Evolutionary conservation across 2,329 filamentous ascomycete species (phyloP), one percentile per base, ranked within the genome.

Genomic region (Aschersonia sp.): DNA sequence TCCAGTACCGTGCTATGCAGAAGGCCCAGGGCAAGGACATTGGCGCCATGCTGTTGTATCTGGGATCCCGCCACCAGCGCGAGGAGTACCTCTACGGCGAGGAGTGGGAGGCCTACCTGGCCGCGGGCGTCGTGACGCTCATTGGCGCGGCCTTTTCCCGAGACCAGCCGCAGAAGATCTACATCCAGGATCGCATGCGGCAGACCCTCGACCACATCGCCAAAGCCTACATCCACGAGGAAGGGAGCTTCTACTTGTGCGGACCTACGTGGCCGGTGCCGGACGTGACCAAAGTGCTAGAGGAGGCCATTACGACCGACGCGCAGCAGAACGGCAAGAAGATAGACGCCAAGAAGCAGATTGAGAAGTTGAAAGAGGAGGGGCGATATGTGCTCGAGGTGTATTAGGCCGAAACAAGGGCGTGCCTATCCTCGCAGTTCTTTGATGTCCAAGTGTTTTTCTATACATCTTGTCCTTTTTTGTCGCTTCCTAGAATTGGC

Each of bases 11-110:
- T 50, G 92, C 92, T 45, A 89, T 94, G 80, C 91, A 98, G 65
- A 95, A 95, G 72, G 83, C 88, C n/a, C 87, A 94, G 65, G 92
- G 92, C 66, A 89, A 94, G 72, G 82, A 92, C 50, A 95, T 98
- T 56, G 92, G 92, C 47, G 73, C 88, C 43, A 92, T 97, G 52
- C 78, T 98, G 47, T 72, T 98, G 51, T 98, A 97, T 75, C 91
- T 98, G 73, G 92, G 92, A 53, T 91, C 89, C 20, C 89, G 92
- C 47, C 89, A 96, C 75, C 89, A 96, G 73, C 87, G 89, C 55
- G 92, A 98, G 69, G 92, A 98, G 70, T 98, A 98, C 68, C 82
- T 96, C 51, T 98, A 97, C 61, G 92, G 92, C 52, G 92, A 98
- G 67, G 92, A 98, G 67, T 98, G 92, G 92, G 92, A 98, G 67